A percentile compares a stretch with the other conserved stretches of the same genome.
phyloP scores from a whole-genome alignment of 768 basidiomycete genomes.

The Inosperma sp. region DNA sequence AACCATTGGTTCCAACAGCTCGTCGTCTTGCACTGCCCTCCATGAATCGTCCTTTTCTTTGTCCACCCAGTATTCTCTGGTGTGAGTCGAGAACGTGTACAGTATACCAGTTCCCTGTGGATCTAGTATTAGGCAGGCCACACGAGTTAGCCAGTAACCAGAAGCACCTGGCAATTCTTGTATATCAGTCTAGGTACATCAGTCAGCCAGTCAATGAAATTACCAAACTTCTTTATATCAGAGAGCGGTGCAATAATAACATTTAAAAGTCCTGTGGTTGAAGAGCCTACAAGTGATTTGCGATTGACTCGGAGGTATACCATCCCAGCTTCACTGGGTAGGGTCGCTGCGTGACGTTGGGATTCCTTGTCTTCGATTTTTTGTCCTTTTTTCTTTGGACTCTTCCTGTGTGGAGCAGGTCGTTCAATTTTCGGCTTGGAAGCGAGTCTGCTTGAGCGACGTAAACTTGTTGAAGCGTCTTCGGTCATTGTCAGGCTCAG shows the following conservation, averaged over 20 bases:
- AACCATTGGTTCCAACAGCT: neutral
- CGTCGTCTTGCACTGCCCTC: slow-evolving; percentile 1
- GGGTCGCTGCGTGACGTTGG: neutral
- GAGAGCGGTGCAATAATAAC: neutral
- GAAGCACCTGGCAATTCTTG: neutral
- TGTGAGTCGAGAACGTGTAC: neutral
- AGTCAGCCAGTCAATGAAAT: slow-evolving; percentile 3
- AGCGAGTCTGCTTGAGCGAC: too few relatives aligned
- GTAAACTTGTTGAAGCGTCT: too few relatives aligned
- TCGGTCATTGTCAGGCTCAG: too few relatives aligned
- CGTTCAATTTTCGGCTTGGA: too few relatives aligned
- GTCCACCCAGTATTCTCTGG: neutral
- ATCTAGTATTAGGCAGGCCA: slow-evolving; percentile 1
- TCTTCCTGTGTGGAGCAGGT: slow-evolving; percentile 1
- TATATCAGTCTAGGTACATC: neutral
- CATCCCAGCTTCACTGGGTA: slow-evolving; percentile 1
- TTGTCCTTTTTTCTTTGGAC: neutral
- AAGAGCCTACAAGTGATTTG: neutral
- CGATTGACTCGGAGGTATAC: slow-evolving; percentile 2
- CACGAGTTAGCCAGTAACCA: neutral
- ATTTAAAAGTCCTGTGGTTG: neutral
- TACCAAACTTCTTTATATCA: neutral
- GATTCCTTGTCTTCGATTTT: neutral
- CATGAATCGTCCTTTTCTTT: slow-evolving; percentile 1
- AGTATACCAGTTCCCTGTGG: neutral